These are phyloP conservation scores for Pholiota molesta DNA, from an alignment of 768 basidiomycete genomes.

Conservation along the genomic window DNA sequence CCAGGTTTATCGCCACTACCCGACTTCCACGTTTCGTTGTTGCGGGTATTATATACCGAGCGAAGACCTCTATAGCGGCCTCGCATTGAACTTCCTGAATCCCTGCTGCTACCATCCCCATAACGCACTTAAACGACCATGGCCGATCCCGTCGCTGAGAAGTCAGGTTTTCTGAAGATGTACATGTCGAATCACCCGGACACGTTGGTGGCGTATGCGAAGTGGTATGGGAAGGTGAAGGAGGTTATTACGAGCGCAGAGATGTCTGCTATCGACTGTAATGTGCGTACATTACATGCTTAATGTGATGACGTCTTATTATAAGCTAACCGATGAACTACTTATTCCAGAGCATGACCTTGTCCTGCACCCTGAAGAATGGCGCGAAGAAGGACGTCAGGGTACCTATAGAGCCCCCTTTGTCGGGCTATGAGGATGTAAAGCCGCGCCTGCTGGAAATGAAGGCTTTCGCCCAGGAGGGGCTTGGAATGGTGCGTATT, in stretches of 20 bases:
- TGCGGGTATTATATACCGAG: not conserved
- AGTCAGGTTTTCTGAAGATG: conserved; percentile 76
- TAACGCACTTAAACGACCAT: conserved; percentile 31
- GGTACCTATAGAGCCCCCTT: conserved; percentile 70
- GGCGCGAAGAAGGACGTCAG: conserved; percentile 50
- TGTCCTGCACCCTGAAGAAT: conserved; percentile 61
- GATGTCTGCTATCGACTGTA: conserved; percentile 71
- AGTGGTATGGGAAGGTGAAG: conserved; percentile 69
- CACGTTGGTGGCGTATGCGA: conserved; percentile 83
- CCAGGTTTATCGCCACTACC: conserved; percentile 3
- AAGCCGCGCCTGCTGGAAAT: conserved; percentile 79
- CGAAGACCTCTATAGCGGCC: not conserved
- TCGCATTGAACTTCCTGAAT: too few relatives aligned
- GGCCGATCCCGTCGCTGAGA: conserved; percentile 75
- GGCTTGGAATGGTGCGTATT: conserved; percentile 72
- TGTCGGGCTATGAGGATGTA: conserved; percentile 78
- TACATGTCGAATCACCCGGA: conserved; percentile 88
- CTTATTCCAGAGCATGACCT: conserved; percentile 62
- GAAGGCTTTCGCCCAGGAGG: conserved; percentile 81
- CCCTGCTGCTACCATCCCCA: not conserved
- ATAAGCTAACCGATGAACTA: not conserved
- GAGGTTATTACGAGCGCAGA: conserved; percentile 61
- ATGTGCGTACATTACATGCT: conserved; percentile 40
- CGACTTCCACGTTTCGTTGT: conserved; percentile 5
- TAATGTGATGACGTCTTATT: not conserved